Evolutionary conservation across 768 basidiomycete species (phyloP).

Genomic region (Chalciporus chontae): DNA sequence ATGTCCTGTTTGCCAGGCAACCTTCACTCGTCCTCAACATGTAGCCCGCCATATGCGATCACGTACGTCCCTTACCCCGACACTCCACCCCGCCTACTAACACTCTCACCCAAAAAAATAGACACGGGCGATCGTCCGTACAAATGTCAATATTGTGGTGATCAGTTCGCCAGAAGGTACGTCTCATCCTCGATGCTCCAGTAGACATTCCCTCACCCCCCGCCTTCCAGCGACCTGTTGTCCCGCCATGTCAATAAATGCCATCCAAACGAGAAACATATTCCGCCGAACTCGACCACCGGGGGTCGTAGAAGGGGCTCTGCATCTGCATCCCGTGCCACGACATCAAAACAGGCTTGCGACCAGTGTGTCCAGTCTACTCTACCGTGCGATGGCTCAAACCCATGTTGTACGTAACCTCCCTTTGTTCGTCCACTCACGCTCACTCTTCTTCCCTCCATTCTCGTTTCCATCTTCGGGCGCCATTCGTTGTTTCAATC

Average conservation of each 20-base stretch:
- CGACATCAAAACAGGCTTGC: conserved; percentile 79
- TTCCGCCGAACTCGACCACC: conserved; percentile 28
- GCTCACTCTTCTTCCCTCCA: no score
- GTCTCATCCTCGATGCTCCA: conserved; percentile 10
- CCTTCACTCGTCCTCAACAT: conserved; percentile 87
- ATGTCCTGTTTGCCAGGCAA: conserved; percentile 83
- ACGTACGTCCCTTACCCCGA: conserved; percentile 50
- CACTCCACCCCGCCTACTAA: conserved; percentile 20
- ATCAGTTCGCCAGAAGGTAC: conserved; percentile 85
- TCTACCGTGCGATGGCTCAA: conserved; percentile 74
- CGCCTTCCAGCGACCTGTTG: conserved; percentile 63
- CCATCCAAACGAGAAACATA: conserved; percentile 70
- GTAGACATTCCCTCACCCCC: conserved; percentile 6
- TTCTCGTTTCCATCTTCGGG: not conserved
- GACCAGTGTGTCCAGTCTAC: conserved; percentile 79
- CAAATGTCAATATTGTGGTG: conserved; percentile 84
- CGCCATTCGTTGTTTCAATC: not conserved
- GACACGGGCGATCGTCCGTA: conserved; percentile 90
- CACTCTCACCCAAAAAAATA: conserved; percentile 25
- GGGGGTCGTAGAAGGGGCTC: conserved; percentile 59
- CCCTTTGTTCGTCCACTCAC: not conserved
- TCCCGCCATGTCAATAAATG: conserved; percentile 88
- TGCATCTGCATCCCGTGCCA: conserved; percentile 63
- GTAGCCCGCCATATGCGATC: conserved; percentile 89
- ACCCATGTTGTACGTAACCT: conserved; percentile 64